phyloP scores from a whole-genome alignment of 192 early-diverging fungal genomes.

The Glomus cerebriforme region DNA sequence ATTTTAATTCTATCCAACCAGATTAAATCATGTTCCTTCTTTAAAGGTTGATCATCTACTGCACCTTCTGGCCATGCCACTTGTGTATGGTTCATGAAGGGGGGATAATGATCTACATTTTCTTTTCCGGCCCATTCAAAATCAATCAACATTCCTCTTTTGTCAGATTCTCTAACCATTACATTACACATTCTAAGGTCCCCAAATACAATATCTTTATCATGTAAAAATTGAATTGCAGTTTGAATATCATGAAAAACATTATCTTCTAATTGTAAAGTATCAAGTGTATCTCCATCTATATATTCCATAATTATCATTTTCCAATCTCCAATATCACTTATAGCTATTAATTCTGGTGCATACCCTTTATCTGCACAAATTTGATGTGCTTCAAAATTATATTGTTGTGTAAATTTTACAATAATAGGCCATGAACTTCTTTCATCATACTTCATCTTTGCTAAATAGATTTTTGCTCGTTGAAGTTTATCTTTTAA shows the following conservation, averaged over 20 bases:
- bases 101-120: neutral
- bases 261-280: neutral
- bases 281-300: neutral
- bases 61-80: too few relatives aligned
- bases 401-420: neutral
- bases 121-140: neutral
- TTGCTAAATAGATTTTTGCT: neutral
- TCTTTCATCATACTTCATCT: neutral
- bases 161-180: neutral
- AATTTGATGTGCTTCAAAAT: constrained; percentile 7
- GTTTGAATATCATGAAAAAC: neutral
- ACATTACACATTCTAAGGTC: neutral
- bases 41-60: too few relatives aligned
- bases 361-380: neutral
- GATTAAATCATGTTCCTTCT: too few relatives aligned
- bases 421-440: neutral
- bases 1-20: too few relatives aligned
- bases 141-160: neutral
- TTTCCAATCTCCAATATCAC: neutral
- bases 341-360: neutral
- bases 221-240: neutral
- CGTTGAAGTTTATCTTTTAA: too few relatives aligned
- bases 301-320: constrained; percentile 14
- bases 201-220: neutral
- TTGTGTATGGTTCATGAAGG: neutral